Conservation (phyloP, 257 asterid species). For the Scutellaria galericulata region DNA sequence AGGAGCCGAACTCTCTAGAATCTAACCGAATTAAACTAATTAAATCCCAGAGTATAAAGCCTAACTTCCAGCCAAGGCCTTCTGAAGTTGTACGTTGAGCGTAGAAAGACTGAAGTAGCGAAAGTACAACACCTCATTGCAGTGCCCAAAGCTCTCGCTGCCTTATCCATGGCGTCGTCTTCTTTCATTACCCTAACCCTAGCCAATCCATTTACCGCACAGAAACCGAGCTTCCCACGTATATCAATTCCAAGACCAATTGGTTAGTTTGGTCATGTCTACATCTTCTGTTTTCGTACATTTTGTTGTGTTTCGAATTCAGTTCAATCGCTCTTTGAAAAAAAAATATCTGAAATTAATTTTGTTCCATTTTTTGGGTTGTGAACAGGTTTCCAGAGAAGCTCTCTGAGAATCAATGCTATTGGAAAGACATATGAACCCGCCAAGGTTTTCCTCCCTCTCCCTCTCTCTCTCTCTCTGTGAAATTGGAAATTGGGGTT, state of each 20-base stretch:
- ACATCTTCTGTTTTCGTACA: not conserved
- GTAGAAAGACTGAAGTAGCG: not conserved
- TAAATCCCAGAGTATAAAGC: not conserved
- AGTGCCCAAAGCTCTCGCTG: conserved; percentile 17
- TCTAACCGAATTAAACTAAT: conserved; percentile 4
- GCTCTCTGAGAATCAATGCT: conserved; percentile 66
- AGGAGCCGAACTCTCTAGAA: conserved; percentile 23
- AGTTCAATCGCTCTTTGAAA: too few species aligned
- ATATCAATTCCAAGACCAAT: not conserved
- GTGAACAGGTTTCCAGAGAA: conserved; percentile 50
- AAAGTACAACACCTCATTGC: conserved; percentile 30
- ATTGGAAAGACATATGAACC: conserved; percentile 73
- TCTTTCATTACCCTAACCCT: conserved; percentile 34
- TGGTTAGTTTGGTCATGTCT: conserved; percentile 6
- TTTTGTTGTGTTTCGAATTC: not conserved
- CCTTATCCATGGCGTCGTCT: conserved; percentile 43
- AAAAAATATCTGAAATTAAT: conserved; percentile 2
- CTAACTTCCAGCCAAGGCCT: too few species aligned
- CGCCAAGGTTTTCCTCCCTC: conserved; percentile 57
- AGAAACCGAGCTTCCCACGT: conserved; percentile 27
- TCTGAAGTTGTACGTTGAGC: conserved; percentile 14
- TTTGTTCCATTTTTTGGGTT: conserved; percentile 5
- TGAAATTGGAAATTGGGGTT: not conserved
- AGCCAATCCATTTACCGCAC: conserved; percentile 23
- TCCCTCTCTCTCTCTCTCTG: not conserved